Conservation (phyloP, 345 rosid species). For the Rhodomyrtus tomentosa region DNA sequence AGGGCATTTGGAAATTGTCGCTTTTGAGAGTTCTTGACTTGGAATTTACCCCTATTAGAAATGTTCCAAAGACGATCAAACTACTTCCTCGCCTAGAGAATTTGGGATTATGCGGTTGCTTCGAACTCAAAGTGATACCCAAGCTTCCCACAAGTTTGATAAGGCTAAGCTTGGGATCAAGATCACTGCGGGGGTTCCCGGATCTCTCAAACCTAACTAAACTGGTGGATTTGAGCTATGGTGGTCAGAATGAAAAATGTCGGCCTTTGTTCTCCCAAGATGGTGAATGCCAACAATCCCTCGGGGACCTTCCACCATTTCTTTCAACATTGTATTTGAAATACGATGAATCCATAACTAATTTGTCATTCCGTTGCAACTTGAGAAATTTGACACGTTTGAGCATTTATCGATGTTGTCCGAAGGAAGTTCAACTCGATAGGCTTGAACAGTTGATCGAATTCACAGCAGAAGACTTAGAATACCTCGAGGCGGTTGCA, state of each 20-base stretch:
- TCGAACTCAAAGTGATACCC: accelerated
- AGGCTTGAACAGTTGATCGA: neutral
- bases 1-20: neutral
- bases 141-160: neutral
- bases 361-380: neutral
- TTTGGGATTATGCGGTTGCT: accelerated
- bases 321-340: neutral
- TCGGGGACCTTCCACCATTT: neutral
- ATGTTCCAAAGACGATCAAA: accelerated
- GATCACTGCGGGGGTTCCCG: neutral
- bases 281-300: neutral
- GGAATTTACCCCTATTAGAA: accelerated
- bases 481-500: neutral
- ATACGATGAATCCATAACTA: neutral
- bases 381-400: neutral
- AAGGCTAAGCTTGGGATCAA: neutral
- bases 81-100: neutral
- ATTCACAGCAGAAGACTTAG: neutral
- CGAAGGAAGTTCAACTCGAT: neutral
- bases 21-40: neutral
- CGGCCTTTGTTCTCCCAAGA: neutral
- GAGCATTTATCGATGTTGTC: neutral
- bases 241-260: neutral
- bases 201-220: neutral
- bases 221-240: neutral